Evolutionary conservation across 2,329 filamentous ascomycete genomes (phyloP).

Genomic region (Aspergillus sp.): DNA sequence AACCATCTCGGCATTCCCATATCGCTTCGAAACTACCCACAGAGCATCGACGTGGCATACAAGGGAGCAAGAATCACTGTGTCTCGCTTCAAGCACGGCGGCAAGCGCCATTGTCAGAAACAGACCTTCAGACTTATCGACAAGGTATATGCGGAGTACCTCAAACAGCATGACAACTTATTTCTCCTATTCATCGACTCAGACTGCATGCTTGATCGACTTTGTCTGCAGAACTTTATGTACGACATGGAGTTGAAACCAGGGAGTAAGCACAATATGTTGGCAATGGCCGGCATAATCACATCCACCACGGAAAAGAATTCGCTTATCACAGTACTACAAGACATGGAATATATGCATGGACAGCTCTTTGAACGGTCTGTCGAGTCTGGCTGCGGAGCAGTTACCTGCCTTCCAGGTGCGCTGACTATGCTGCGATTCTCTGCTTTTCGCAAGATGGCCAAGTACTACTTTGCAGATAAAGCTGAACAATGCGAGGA

Average conservation of each 20-base stretch:
- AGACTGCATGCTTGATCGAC: slow-evolving; percentile 88
- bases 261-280: slow-evolving; percentile 87
- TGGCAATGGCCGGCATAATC: slow-evolving; percentile 97
- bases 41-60: slow-evolving; percentile 88
- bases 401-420: slow-evolving; percentile 92
- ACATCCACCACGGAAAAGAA: slow-evolving; percentile 90
- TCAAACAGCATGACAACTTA: slow-evolving; percentile 85
- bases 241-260: slow-evolving; percentile 98
- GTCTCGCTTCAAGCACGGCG: slow-evolving; percentile 89
- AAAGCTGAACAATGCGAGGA: slow-evolving; percentile 95
- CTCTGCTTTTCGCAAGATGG: slow-evolving; percentile 94
- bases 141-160: slow-evolving; percentile 84
- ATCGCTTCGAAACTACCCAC: slow-evolving; percentile 73
- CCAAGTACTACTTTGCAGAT: slow-evolving; percentile 97
- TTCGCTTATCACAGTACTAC: slow-evolving; percentile 85
- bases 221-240: slow-evolving; percentile 96
- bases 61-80: slow-evolving; percentile 82
- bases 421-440: slow-evolving; percentile 95
- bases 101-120: slow-evolving; percentile 93
- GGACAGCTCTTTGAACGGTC: slow-evolving; percentile 95
- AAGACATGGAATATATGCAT: slow-evolving; percentile 98
- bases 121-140: slow-evolving; percentile 91
- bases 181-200: slow-evolving; percentile 98
- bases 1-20: slow-evolving; percentile 81
- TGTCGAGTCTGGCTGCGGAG: slow-evolving; percentile 90